A percentile compares a stretch with the other conserved stretches of the same genome.
These are phyloP conservation scores for Candida vaughaniae DNA, from an alignment of 805 yeast genomes.

Conservation along the genomic window DNA sequence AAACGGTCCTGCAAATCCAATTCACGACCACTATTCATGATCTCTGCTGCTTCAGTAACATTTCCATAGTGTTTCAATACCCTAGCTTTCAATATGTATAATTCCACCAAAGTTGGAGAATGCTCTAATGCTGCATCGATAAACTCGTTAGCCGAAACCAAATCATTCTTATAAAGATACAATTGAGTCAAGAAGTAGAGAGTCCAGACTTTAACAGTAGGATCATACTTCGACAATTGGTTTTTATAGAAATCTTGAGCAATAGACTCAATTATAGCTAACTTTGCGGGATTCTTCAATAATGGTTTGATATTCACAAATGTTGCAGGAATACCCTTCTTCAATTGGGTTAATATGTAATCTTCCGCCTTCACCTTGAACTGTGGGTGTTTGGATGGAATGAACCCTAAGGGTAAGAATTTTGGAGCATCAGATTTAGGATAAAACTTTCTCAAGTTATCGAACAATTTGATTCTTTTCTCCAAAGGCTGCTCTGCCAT, in stretches of 20 bases:
- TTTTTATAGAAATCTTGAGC: slow-evolving; percentile 47
- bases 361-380: slow-evolving; percentile 46
- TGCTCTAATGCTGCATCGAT: slow-evolving; percentile 65
- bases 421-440: slow-evolving; percentile 83
- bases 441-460: slow-evolving; percentile 63
- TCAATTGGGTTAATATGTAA: slow-evolving; percentile 63
- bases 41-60: slow-evolving; percentile 56
- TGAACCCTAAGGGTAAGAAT: slow-evolving; percentile 73
- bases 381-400: slow-evolving; percentile 50
- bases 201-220: slow-evolving; percentile 64
- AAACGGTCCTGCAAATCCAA: slow-evolving; percentile 89
- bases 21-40: slow-evolving; percentile 68
- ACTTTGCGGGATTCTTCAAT: slow-evolving; percentile 47
- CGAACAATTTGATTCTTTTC: slow-evolving; percentile 60
- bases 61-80: slow-evolving; percentile 72
- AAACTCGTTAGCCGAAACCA: slow-evolving; percentile 51
- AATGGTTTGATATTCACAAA: slow-evolving; percentile 84
- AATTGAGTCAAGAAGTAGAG: slow-evolving; percentile 79
- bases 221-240: slow-evolving; percentile 33
- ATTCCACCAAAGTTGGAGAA: slow-evolving; percentile 84
- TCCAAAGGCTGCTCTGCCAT: slow-evolving; percentile 43
- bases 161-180: slow-evolving; percentile 54
- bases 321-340: slow-evolving; percentile 85
- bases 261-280: slow-evolving; percentile 49
- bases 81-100: slow-evolving; percentile 77